A percentile compares a stretch with the other conserved stretches of the same genome.
phyloP scores from a whole-genome alignment of 2,329 filamentous ascomycete species.

The Penicillium corylophilum region DNA sequence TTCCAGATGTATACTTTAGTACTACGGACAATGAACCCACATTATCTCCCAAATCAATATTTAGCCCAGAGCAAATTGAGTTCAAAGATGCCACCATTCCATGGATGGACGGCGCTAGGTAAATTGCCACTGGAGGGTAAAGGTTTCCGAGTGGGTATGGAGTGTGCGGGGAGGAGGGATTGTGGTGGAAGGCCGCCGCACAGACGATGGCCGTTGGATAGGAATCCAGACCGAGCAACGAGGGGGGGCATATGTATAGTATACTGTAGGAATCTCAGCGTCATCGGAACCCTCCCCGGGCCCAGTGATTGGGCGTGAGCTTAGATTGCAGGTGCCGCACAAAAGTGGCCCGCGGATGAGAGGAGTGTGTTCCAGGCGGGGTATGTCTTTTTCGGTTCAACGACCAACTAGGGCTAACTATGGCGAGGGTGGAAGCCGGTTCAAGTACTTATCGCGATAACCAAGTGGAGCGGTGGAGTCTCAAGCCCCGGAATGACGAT shows the following conservation, averaged over 20 bases:
- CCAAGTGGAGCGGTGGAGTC: background rate
- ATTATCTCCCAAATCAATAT: background rate
- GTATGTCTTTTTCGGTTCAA: background rate
- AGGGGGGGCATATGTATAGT: background rate
- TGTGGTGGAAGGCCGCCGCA: constrained; percentile 6
- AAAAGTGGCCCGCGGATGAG: background rate
- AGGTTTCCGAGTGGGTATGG: background rate
- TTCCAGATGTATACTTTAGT: background rate
- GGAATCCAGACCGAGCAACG: constrained; percentile 14
- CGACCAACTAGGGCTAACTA: too few relatives aligned
- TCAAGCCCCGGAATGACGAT: constrained; percentile 12
- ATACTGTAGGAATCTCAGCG: constrained; percentile 13
- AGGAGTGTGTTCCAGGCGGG: background rate
- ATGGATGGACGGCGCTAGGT: background rate
- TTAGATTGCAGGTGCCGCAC: constrained; percentile 7
- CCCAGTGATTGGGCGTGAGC: background rate
- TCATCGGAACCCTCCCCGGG: constrained; percentile 4
- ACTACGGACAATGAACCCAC: background rate
- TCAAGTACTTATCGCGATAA: background rate
- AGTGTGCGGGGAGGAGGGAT: constrained; percentile 1
- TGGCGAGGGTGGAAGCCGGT: background rate
- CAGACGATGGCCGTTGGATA: constrained; percentile 12
- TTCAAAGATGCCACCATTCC: background rate
- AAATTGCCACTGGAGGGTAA: background rate
- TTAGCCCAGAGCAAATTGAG: background rate